Conservation (phyloP, 2,329 filamentous ascomycete genomes). For the Coleophoma crateriformis region DNA sequence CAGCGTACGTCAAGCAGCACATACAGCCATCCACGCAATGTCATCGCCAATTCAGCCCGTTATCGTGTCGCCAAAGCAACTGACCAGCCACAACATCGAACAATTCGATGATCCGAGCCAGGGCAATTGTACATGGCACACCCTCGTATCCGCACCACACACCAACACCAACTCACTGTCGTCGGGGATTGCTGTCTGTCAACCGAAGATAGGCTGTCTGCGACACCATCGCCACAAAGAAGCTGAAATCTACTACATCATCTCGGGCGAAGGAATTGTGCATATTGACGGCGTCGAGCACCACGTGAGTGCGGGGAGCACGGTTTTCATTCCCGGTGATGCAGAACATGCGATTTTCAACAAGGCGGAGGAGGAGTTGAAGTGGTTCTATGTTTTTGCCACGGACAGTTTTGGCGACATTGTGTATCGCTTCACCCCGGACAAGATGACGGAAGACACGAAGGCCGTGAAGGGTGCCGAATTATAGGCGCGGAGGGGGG, state of each 20-base stretch:
- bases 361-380: constrained; percentile 21
- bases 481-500: too few relatives aligned
- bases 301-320: constrained; percentile 26
- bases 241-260: constrained; percentile 37
- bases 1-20: too few relatives aligned
- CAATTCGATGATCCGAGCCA: background rate
- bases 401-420: constrained; percentile 31
- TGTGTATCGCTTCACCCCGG: constrained; percentile 28
- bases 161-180: constrained; percentile 30
- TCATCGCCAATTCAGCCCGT: background rate
- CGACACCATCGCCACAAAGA: constrained; percentile 33
- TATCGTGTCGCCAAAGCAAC: background rate
- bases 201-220: constrained; percentile 27
- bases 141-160: constrained; percentile 28
- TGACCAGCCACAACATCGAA: background rate
- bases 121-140: constrained; percentile 28
- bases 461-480: too few relatives aligned
- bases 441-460: too few relatives aligned
- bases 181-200: constrained; percentile 31
- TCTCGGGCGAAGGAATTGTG: constrained; percentile 29
- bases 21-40: background rate
- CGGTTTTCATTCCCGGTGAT: constrained; percentile 36
- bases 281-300: constrained; percentile 30
- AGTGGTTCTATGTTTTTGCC: constrained; percentile 36
- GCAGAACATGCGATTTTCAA: constrained; percentile 35